Evolutionary conservation across 1,139 yeast species (phyloP), one percentile per base, ranked within the genome.

Genomic region (Zygoascus hellenicus): DNA sequence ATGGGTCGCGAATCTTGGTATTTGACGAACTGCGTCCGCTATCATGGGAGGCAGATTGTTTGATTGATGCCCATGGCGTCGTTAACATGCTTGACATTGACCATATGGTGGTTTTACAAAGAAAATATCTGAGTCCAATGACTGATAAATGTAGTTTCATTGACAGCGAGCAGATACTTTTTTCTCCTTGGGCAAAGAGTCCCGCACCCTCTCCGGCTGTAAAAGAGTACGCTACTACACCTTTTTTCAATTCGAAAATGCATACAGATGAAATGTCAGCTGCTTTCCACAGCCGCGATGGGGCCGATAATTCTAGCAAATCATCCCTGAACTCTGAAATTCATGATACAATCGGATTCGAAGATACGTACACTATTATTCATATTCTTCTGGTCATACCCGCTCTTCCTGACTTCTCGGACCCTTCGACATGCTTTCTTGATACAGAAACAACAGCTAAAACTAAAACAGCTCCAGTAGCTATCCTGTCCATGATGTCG

Each of bases 191-290:
- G 68, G 52, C 63, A 6, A 48, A 54, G 30, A 62, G 68, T 4
- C 65, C 66, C 3, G 67, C 65, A 1, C 65, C 67, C 2, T 63
- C 68, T 7, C 67, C 68, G 2, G 66, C 66, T 9, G 45, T 62
- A 3, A 51, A 54, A 26, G 63, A 58, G 19, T 54, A 53, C 17
- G 42, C 52, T 1, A 60, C 57, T 35, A 58, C 56, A 40, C 65
- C 65, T 1, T 63, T 61, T 49, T 63, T 62, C 48, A 48, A 38
- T 6, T 36, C 33, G 11, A 33, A 39, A 16, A 9, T 36, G 45
- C 10, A 37, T 37, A 19, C 45, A 38, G 46, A 45, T 3, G 61
- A 56, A 31, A 52, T 60, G 53, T 58, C 56, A 13, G 49, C 54
- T 15, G 63, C 66, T 6, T 62, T 62, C 46, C 60, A 36, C 7